Evolutionary conservation across 345 rosid species (phyloP).

Genomic region (Boechera stricta): DNA sequence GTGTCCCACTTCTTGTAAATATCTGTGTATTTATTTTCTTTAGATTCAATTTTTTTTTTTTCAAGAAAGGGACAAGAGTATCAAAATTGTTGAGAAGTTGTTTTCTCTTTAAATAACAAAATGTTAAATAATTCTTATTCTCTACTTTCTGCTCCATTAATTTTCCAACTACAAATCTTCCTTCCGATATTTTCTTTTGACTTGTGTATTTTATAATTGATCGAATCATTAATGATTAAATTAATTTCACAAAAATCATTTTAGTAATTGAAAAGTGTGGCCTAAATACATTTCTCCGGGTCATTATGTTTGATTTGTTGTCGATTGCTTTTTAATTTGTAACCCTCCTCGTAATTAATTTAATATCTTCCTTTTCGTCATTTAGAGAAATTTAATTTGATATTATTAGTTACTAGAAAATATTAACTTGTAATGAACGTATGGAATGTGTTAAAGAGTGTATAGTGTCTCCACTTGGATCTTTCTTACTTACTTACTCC

Average conservation of each 20-base stretch:
- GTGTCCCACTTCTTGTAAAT: constrained; percentile 32
- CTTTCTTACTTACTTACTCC: constrained; percentile 40
- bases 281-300: constrained; percentile 26
- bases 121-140: constrained; percentile 26
- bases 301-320: constrained; percentile 33
- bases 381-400: neutral
- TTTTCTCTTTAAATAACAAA: constrained; percentile 42
- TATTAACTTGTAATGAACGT: constrained; percentile 33
- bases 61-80: constrained; percentile 35
- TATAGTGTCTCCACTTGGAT: constrained; percentile 39
- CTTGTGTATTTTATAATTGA: constrained; percentile 15
- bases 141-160: constrained; percentile 38
- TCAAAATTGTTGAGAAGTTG: constrained; percentile 39
- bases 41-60: neutral
- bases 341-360: neutral
- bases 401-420: neutral
- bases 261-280: constrained; percentile 27
- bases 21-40: neutral
- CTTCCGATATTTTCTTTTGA: constrained; percentile 2
- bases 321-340: constrained; percentile 6
- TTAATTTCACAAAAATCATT: neutral
- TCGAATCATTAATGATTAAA: constrained; percentile 20
- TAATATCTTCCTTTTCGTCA: neutral
- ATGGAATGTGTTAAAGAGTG: constrained; percentile 35
- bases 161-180: constrained; percentile 34